Conservation (phyloP, 345 rosid genomes). For the Trapa incisa region DNA sequence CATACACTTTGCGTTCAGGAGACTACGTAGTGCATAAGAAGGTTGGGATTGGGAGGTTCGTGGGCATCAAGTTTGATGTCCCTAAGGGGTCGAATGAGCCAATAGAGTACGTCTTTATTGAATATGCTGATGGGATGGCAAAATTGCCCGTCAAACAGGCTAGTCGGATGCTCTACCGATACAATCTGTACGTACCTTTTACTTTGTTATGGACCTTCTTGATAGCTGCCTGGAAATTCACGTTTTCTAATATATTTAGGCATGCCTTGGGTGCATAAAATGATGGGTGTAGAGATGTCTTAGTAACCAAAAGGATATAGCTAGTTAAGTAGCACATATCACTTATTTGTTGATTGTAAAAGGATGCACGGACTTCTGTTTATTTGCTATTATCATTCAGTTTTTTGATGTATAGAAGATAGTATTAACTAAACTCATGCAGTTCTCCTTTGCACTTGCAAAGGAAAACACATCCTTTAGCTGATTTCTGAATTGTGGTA, state of each 20-base stretch:
- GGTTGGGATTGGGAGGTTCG: constrained; percentile 83
- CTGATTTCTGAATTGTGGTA: no score
- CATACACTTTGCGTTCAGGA: constrained; percentile 53
- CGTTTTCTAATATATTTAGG: not conserved
- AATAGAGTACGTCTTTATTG: constrained; percentile 67
- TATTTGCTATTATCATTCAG: not conserved
- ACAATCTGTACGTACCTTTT: constrained; percentile 47
- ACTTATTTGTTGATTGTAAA: not conserved
- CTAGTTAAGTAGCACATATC: not conserved
- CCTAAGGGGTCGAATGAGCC: constrained; percentile 50
- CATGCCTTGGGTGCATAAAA: not conserved
- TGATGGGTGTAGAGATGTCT: not conserved
- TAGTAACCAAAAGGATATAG: not conserved
- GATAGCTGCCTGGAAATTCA: not conserved
- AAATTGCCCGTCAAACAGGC: constrained; percentile 92
- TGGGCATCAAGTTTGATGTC: constrained; percentile 68
- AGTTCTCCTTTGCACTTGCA: no score
- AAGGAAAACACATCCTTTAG: no score
- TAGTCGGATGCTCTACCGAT: constrained; percentile 78
- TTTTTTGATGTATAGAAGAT: not conserved
- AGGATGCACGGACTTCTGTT: not conserved
- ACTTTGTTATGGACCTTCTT: not conserved
- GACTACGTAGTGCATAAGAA: constrained; percentile 96
- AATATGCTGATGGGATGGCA: constrained; percentile 96
- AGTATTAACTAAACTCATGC: no score